Evolutionary conservation across 2,329 filamentous ascomycete species (phyloP).

Genomic region (Sclerotinia trifoliorum): DNA sequence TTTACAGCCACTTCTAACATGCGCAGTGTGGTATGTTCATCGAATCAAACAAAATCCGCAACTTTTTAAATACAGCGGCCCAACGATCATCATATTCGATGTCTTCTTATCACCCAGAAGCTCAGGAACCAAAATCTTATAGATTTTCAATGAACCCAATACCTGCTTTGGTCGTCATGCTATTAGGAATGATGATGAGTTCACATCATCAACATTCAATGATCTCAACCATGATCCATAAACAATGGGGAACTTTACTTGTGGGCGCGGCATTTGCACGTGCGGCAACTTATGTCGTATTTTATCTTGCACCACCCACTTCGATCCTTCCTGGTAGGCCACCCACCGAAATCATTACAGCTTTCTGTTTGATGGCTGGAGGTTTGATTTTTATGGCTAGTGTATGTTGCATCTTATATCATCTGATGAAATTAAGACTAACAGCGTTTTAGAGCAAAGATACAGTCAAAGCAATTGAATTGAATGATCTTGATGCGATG

Average conservation of each 20-base stretch:
- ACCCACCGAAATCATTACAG: slow-evolving; percentile 81
- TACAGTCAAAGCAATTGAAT: slow-evolving; percentile 73
- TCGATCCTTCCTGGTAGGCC: slow-evolving; percentile 81
- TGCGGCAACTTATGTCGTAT: slow-evolving; percentile 72
- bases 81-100: slow-evolving; percentile 29
- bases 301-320: slow-evolving; percentile 77
- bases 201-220: slow-evolving; percentile 74
- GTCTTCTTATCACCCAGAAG: slow-evolving; percentile 45
- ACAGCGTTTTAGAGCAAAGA: slow-evolving; percentile 60
- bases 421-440: slow-evolving; percentile 24
- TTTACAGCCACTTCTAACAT: slow-evolving; percentile 10
- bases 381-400: slow-evolving; percentile 92
- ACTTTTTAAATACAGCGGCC: slow-evolving; percentile 57
- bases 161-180: slow-evolving; percentile 79
- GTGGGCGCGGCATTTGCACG: slow-evolving; percentile 78
- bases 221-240: slow-evolving; percentile 88
- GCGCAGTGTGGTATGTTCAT: slow-evolving; percentile 75
- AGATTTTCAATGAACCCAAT: slow-evolving; percentile 81
- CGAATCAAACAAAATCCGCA: slow-evolving; percentile 69
- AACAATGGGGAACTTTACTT: slow-evolving; percentile 87
- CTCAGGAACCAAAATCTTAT: slow-evolving; percentile 62
- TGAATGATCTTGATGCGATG: slow-evolving; percentile 80
- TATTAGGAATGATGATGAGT: slow-evolving; percentile 93
- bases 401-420: slow-evolving; percentile 51
- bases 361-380: slow-evolving; percentile 84